Base-by-base conservation (phyloP, 192 early-diverging fungal genomes). In the Coemansia sp. region DNA sequence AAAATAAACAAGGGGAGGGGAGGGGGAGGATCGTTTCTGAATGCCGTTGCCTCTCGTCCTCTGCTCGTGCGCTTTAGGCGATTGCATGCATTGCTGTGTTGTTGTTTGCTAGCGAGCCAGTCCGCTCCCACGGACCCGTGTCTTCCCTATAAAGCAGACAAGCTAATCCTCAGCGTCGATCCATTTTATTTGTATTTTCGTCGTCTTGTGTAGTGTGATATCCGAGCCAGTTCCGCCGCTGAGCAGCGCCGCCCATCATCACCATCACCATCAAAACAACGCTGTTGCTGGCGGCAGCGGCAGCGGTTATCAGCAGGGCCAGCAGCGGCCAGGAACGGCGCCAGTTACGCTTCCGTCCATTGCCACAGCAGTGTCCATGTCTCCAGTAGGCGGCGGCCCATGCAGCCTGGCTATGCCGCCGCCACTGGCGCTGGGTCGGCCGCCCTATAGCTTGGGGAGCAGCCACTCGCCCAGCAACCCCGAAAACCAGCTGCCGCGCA, bases 401-500 rank as follows among this genome's bases (percentile, higher is more conserved):
- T 27, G 14, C 29, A 32, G 15, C 51, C 7, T 54, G 29, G 56
- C 53, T 47, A 17, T 70, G 38, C 68, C 64, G 10, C 25, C 64
- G 56, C 60, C 56, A 11, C 42, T 60, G 36, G 27, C 64, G 37
- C 64, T 70, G 42, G 53, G 68, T 15, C 51, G 27, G 51, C 66
- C 76, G 29, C 70, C 70, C n/a, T 73, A 65, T 61, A 78, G 70
- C 60, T 59, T 54, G 51, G 51, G 51, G 6, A 54, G 61, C 42
- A 69, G 49, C 43, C 61, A 71, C 27, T 63, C 70, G 4, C 45
- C 59, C 4, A 73, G 64, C 57, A 51, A 47, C 46, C 54, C 62
- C 0, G 60, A 66, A 19, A 56, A 57, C 57, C 68, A 71, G 69
- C 62, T 80, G 42, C 72, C 73, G 51, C 72, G 77, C 31, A 71